Conservation (phyloP, 768 basidiomycete species). For the Naganishia vishniacii region DNA sequence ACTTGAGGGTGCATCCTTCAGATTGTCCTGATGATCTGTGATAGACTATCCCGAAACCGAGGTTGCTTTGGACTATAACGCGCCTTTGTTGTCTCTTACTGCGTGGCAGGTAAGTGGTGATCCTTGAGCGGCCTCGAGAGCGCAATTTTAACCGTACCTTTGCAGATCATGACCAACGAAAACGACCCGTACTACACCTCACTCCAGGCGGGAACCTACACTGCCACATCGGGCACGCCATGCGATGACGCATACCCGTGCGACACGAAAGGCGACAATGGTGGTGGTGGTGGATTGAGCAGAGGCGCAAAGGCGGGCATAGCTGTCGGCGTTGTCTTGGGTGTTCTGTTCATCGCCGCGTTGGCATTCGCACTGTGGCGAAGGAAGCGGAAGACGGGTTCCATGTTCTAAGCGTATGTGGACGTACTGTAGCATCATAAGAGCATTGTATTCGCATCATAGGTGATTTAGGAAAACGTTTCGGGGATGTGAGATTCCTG, state of each 20-base stretch:
- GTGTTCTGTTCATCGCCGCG: constrained; percentile 26
- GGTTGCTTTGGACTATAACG: constrained; percentile 71
- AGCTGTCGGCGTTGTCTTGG: constrained; percentile 57
- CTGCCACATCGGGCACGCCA: constrained; percentile 56
- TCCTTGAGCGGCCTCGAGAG: background rate
- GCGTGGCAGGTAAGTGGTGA: constrained; percentile 51
- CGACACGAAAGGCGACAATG: constrained; percentile 32
- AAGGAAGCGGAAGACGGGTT: constrained; percentile 25
- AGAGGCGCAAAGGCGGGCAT: constrained; percentile 64
- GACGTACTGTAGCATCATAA: background rate
- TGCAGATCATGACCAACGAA: constrained; percentile 12
- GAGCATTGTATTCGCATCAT: constrained; percentile 5
- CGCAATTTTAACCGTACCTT: background rate
- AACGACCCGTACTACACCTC: constrained; percentile 71
- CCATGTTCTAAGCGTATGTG: background rate
- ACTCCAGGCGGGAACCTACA: constrained; percentile 53
- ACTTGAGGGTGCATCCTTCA: too few relatives aligned
- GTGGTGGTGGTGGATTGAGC: constrained; percentile 53
- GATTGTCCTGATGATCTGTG: too few relatives aligned
- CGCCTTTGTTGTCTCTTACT: constrained; percentile 78
- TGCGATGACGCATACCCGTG: constrained; percentile 67
- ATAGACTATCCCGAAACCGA: constrained; percentile 58
- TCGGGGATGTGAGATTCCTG: too few relatives aligned
- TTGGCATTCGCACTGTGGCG: constrained; percentile 17
- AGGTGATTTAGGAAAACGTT: too few relatives aligned